Base-by-base conservation (phyloP, 805 yeast species). In the Saturnispora bothae region DNA sequence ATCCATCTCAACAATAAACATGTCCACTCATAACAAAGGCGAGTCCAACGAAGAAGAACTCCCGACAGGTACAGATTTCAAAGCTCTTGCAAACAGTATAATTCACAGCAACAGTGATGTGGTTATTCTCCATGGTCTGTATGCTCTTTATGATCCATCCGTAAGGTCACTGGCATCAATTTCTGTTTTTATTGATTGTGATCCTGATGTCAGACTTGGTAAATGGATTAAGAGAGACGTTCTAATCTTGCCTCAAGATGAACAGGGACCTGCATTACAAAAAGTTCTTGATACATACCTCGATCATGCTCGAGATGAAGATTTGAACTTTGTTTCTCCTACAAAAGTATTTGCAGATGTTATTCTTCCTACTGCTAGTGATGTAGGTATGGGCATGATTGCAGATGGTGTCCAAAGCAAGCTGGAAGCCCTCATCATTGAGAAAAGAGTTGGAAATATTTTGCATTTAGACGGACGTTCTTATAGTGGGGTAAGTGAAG, bases 151-250 rank as follows among this genome's bases (percentile, higher is more conserved):
- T 51, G 78, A 83, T 53, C 59, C 61, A 32, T 63, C 62, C 15
- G 56, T 88, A 9, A 59, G 82, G 26, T 61, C 62, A 9, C 43
- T 69, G 50, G 77, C 88, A 0, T 65, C 73, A 1, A 63, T 86
- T 46, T 79, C 75, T 51, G 73, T 88, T 2, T 88, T 79, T 48
- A 66, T 88, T 13, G 92, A 83, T 47, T 71, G 85, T 44, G 96
- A 88, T 57, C 76, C 89, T 1, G 97, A 88, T 56, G 75, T 81
- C 4, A 61, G 96, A 39, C 61, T 88, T 29, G 77, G 84, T n/a
- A 70, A 94, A 46, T 75, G 92, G 81, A 78, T 83, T 33, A 61
- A 65, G 39, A 46, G 60, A 33, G 63, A 56, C 23, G 46, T 59
- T 12, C 19, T 42, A 15, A 14, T 25, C 28, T 18, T 45, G 45